Evolutionary conservation across 2,329 filamentous ascomycete species (phyloP).

Genomic region (Fusarium fracticaudum): DNA sequence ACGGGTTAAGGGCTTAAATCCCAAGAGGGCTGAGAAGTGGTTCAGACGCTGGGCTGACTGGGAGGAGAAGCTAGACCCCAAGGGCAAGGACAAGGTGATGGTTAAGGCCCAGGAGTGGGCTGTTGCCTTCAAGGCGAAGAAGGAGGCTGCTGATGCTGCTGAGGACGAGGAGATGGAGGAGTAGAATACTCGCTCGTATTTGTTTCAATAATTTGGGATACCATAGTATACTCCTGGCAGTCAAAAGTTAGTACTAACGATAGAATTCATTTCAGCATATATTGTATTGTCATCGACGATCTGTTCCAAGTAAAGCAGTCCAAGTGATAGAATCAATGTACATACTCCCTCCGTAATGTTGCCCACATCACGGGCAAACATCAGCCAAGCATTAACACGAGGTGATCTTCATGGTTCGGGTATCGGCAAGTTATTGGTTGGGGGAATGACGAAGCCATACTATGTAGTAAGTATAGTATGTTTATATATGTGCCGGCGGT

Average conservation of each 20-base stretch:
- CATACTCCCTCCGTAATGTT: background rate
- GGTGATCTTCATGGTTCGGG: constrained; percentile 6
- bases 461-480: background rate
- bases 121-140: constrained; percentile 58
- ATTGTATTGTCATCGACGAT: background rate
- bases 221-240: constrained; percentile 28
- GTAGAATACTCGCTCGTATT: constrained; percentile 23
- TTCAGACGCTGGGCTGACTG: constrained; percentile 93
- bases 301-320: background rate
- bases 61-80: constrained; percentile 77
- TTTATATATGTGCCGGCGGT: background rate
- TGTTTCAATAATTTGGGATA: constrained; percentile 39
- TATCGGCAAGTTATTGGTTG: constrained; percentile 7
- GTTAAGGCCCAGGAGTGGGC: constrained; percentile 78
- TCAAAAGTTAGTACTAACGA: constrained; percentile 37
- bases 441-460: background rate
- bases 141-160: constrained; percentile 50
- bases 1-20: constrained; percentile 76
- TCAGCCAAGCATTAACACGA: constrained; percentile 24
- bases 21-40: constrained; percentile 83
- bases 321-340: background rate
- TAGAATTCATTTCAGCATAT: constrained; percentile 26
- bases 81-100: constrained; percentile 76
- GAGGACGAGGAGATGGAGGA: constrained; percentile 51
- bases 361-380: background rate